phyloP scores from a whole-genome alignment of 345 rosid genomes.

The Euphorbia pulcherrima region DNA sequence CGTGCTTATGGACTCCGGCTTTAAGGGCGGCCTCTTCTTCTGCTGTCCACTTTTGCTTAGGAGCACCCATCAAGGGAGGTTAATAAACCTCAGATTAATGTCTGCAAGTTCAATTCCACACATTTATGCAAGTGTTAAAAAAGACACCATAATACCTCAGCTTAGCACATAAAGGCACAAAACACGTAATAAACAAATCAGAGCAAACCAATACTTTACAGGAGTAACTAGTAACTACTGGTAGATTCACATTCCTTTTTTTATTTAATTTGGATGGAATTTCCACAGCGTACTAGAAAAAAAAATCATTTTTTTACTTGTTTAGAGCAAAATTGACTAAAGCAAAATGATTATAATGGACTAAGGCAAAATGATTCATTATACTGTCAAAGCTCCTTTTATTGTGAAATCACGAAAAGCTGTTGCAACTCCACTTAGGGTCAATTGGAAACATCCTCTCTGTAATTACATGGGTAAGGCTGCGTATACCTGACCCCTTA shows the following conservation, averaged over 20 bases:
- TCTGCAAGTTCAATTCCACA: not conserved
- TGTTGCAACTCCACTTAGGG: no score
- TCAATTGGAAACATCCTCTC: no score
- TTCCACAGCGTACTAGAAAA: no score
- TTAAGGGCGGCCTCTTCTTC: conserved; percentile 38
- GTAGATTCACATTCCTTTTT: not conserved
- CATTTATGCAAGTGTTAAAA: not conserved
- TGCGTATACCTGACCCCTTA: no score
- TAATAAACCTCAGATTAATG: not conserved
- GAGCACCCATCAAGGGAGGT: conserved; percentile 32
- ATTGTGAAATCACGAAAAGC: no score
- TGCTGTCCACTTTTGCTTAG: conserved; percentile 39
- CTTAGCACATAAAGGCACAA: not conserved
- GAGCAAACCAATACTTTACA: not conserved
- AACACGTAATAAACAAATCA: not conserved
- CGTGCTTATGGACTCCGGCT: conserved; percentile 36
- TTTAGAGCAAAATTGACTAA: not conserved
- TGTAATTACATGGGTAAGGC: no score
- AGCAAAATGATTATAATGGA: no score
- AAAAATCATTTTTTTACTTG: not conserved
- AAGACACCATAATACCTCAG: not conserved
- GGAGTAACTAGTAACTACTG: not conserved
- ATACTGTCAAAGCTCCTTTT: no score
- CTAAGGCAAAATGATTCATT: no score
- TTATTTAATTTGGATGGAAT: not conserved